Base-by-base conservation (phyloP, 1,139 yeast genomes). In the Wickerhamomyces sp. region DNA sequence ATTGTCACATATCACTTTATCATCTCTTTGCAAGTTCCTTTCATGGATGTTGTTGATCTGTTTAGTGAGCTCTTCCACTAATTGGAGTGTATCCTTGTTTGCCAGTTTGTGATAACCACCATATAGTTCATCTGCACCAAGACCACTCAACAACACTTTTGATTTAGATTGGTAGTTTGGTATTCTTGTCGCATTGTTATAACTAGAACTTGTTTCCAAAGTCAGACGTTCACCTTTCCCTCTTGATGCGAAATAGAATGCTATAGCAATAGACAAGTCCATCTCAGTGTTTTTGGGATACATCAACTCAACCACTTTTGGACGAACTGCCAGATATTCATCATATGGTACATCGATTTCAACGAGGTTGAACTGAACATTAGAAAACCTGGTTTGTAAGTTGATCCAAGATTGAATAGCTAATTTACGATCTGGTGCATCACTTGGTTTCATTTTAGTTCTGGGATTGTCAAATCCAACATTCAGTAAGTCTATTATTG, bases 71-170 rank as follows among this genome's bases (percentile, higher is more conserved):
- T 88, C 95, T 4, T 59, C 58, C 2, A 65, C 62, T 15, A 82
- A 58, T 21, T 64, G 65, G 1, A 48, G 57, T 16, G 45, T 37
- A 3, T 56, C 41, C 37, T 63, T 64, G 36, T 64, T 64, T 15
- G 59, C 55, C 25, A 66, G 52, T 36, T 65, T 66, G 43, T 66
- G 85, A 59, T 92, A 92, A 0, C 99, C 99, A 0, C 95, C 99
- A 66, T 85, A 89, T 22, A 78, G 65, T 61, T 92, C 98, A 62
- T 92, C 99, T 0, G 98, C 98, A 1, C 99, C 99, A n/a, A 92
- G 68, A 0, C 99, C 98, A 43, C 96, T 86, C 31, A 94, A 68
- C 10, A 90, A 62, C 0, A 90, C 96, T 48, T 79, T 77, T 10
- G 88, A 76, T 8, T 61, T 58, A 14, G 90, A 75, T 4, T 56